These are phyloP conservation scores for Trichoderma hamatum DNA, from an alignment of 2,329 filamentous ascomycete genomes.

Conservation along the genomic window DNA sequence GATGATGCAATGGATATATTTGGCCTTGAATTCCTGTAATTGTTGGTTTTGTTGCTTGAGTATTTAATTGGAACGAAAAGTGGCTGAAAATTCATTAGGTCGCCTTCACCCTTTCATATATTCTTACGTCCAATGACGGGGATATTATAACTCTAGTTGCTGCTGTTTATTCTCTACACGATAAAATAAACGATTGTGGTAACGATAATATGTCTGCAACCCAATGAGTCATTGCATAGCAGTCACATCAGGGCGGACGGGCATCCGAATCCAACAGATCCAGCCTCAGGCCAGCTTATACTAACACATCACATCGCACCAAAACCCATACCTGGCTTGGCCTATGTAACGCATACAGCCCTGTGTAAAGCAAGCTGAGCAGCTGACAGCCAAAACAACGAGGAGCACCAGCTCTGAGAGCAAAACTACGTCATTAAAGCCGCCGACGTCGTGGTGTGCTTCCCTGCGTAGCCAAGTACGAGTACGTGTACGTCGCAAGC, in stretches of 20 bases:
- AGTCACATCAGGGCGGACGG: not conserved
- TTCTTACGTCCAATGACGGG: too few relatives aligned
- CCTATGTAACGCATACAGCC: not conserved
- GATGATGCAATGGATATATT: not conserved
- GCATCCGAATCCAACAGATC: not conserved
- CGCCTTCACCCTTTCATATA: too few relatives aligned
- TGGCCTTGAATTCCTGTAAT: not conserved
- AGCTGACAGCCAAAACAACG: not conserved
- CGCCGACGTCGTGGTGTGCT: not conserved
- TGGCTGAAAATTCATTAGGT: too few relatives aligned
- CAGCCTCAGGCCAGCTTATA: not conserved
- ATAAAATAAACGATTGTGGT: not conserved
- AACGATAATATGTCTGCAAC: not conserved
- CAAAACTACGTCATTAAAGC: constrained; percentile 12
- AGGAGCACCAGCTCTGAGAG: not conserved
- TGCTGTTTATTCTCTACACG: too few relatives aligned
- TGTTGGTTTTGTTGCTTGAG: not conserved
- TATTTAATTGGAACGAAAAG: not conserved
- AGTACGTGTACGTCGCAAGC: not conserved
- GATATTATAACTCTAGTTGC: too few relatives aligned
- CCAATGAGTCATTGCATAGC: not conserved
- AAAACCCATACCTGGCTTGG: not conserved
- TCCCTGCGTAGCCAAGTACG: not conserved
- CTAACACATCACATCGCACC: not conserved
- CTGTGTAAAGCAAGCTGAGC: not conserved